phyloP scores from a whole-genome alignment of 306 rosid species.

The Amphicarpaea edgeworthii region DNA sequence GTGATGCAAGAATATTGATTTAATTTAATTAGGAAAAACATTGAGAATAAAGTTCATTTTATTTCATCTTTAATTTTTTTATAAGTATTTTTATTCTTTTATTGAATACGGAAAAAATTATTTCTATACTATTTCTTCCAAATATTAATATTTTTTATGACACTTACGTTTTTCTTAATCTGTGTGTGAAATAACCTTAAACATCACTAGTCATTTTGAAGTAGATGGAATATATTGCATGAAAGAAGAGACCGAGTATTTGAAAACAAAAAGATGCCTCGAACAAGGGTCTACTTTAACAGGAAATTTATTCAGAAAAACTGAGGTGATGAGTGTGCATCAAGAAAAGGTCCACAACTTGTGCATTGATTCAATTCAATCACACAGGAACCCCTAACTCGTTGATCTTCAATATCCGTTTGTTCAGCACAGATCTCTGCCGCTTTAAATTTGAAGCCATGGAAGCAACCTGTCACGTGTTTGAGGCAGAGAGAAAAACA shows the following conservation, averaged over 20 bases:
- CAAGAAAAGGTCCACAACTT: conserved; percentile 24
- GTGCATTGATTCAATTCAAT: conserved; percentile 58
- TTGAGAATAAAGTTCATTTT: no score
- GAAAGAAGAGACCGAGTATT: not conserved
- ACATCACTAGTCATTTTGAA: no score
- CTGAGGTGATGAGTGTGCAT: conserved; percentile 34
- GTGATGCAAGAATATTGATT: no score
- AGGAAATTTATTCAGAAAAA: conserved; percentile 35
- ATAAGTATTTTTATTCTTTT: no score
- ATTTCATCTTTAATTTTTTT: no score
- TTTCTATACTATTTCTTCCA: no score
- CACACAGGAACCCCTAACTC: conserved; percentile 78
- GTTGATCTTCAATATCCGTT: conserved; percentile 71
- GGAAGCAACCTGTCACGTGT: conserved; percentile 72
- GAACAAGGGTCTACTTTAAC: conserved; percentile 24
- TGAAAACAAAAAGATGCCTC: conserved; percentile 31
- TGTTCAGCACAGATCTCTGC: conserved; percentile 65
- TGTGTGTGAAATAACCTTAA: no score
- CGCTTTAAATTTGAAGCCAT: conserved; percentile 64
- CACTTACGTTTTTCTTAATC: no score
- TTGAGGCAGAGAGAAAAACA: conserved; percentile 36
- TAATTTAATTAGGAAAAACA: no score
- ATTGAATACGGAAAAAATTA: no score
- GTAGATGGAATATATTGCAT: no score
- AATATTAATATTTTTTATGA: no score